Evolutionary conservation across 2,329 filamentous ascomycete species (phyloP).

Genomic region (Fusarium sp.): DNA sequence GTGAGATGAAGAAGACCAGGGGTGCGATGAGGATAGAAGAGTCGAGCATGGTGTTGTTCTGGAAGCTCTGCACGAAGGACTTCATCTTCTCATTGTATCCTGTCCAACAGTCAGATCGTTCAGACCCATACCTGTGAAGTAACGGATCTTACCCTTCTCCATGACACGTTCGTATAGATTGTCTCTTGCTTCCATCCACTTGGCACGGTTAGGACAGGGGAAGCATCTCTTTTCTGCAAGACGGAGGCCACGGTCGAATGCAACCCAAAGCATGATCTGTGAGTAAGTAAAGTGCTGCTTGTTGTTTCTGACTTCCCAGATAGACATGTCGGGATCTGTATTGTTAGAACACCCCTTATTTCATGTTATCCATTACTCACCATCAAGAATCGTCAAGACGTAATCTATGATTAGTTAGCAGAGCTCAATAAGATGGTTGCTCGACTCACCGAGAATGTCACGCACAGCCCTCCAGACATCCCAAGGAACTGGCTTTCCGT

Average conservation of each 20-base stretch:
- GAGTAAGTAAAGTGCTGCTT: constrained; percentile 85
- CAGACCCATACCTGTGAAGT: too few relatives aligned
- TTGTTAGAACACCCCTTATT: background rate
- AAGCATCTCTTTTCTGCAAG: constrained; percentile 81
- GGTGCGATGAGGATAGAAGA: constrained; percentile 82
- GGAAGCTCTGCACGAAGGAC: constrained; percentile 82
- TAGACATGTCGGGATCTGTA: constrained; percentile 79
- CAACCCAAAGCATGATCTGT: constrained; percentile 88
- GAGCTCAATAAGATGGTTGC: accelerated
- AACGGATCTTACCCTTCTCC: constrained; percentile 65
- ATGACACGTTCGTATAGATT: constrained; percentile 80
- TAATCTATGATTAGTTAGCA: constrained; percentile 61
- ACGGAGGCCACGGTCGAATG: constrained; percentile 79
- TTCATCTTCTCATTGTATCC: constrained; percentile 78
- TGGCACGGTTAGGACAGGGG: constrained; percentile 75
- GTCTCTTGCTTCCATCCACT: constrained; percentile 77
- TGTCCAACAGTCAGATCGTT: constrained; percentile 37
- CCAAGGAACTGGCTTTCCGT: constrained; percentile 81
- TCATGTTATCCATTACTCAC: constrained; percentile 47
- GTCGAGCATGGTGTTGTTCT: constrained; percentile 76
- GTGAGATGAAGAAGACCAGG: constrained; percentile 82
- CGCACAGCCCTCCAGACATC: constrained; percentile 80
- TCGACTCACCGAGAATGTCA: constrained; percentile 67
- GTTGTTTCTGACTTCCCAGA: constrained; percentile 83
- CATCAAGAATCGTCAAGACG: constrained; percentile 73